Evolutionary conservation across 495 filamentous ascomycete species (phyloP), one percentile per base, ranked within the genome.

Genomic region (Annulohypoxylon stygium): DNA sequence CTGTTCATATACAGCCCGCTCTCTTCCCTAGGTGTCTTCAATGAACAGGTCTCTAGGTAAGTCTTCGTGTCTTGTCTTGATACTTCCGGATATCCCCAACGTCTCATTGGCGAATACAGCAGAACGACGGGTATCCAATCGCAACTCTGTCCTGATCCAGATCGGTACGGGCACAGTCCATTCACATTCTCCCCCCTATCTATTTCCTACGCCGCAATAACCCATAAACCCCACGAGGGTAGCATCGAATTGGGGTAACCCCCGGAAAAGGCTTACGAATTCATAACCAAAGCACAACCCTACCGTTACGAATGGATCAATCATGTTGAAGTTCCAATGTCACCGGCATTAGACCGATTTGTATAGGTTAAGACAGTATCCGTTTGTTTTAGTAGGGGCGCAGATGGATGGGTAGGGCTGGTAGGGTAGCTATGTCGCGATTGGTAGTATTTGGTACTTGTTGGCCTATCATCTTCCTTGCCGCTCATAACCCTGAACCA

Each of bases 201-300:
- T 37, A 20, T 34, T 61, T 8, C 11, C 34, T 41, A 30, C 5
- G 30, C 30, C 5, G 30, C 5, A 36, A 33, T 65, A 26, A 36
- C 18, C n/a, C 14, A 26, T 8, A 18, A 30, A 74, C 66, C 67
- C 61, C 62, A 64, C 63, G 62, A 55, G 20, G 34, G 67, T 59
- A 67, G 59, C 43, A 63, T 61, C 57, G 53, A 37, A 64, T 67
- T 47, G 41, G 67, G 57, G 54, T 53, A 61, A 51, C 18, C 67
- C 53, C 72, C 58, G 67, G 55, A 37, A 23, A 37, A 51, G 36
- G 72, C 67, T 74, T 75, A 75, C 72, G 72, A 68, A 67, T 75
- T 25, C 59, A 63, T 41, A 51, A 60, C 23, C 11, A 30, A 63
- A 51, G 45, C 41, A 67, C 66, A 63, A 63, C 54, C 33, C 36